Conservation (phyloP, 768 basidiomycete genomes). For the Naganishia vaughanmartiniae region DNA sequence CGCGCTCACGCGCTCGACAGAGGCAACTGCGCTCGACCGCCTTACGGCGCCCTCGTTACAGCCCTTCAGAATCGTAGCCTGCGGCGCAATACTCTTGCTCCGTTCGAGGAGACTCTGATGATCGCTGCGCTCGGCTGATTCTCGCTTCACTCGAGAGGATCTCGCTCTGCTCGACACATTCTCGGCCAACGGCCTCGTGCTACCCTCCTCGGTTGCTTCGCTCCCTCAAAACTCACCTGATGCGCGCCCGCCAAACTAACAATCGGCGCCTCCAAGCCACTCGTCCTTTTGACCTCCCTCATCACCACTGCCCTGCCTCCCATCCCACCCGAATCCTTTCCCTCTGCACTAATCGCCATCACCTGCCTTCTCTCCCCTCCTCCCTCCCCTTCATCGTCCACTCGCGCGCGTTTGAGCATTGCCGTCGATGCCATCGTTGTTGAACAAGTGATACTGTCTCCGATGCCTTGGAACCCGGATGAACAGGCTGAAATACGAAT, state of each 20-base stretch:
- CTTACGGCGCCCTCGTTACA: background rate
- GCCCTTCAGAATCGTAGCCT: background rate
- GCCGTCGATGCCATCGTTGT: slow-evolving; percentile 35
- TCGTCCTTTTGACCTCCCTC: slow-evolving; percentile 85
- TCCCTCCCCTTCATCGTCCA: slow-evolving; percentile 41
- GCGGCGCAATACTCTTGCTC: too few species aligned
- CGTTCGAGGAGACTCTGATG: too few species aligned
- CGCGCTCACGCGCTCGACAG: too few species aligned
- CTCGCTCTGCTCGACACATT: background rate
- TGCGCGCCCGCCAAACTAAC: slow-evolving; percentile 85
- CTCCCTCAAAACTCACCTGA: slow-evolving; percentile 59
- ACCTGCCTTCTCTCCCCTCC: slow-evolving; percentile 42
- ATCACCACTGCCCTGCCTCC: slow-evolving; percentile 55
- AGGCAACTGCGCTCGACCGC: background rate
- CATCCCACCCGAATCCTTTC: slow-evolving; percentile 36
- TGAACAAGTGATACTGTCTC: too few species aligned
- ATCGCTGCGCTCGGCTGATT: background rate
- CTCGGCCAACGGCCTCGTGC: background rate
- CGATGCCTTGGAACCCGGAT: too few species aligned
- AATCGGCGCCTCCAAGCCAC: slow-evolving; percentile 87
- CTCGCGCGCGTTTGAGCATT: slow-evolving; percentile 46
- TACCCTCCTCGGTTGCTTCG: background rate
- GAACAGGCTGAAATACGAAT: too few species aligned
- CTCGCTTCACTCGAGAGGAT: background rate
- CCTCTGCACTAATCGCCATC: slow-evolving; percentile 52